Percentiles rank a stretch among this genome's conserved stretches.
Conservation (phyloP, 208 protist species). For the Acanthamoeba triangularis region DNA sequence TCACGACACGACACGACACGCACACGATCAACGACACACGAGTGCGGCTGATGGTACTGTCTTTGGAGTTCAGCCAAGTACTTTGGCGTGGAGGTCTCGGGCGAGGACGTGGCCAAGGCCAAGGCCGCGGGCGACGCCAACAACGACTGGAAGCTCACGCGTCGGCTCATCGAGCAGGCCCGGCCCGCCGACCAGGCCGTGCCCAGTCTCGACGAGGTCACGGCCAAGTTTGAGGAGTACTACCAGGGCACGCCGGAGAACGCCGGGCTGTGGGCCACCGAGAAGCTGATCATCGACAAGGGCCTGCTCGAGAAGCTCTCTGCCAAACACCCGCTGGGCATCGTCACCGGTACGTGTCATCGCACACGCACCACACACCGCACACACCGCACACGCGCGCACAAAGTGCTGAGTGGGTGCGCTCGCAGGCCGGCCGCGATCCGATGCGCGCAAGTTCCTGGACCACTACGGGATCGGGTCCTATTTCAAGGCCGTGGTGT, state of each 20-base stretch:
- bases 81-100: slow-evolving; percentile 76
- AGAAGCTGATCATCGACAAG: slow-evolving; percentile 35
- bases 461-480: slow-evolving; percentile 6
- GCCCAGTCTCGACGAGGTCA: slow-evolving; percentile 35
- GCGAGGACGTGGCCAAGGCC: slow-evolving; percentile 73
- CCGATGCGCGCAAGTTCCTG: slow-evolving; percentile 45
- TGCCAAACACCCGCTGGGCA: background rate
- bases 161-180: background rate
- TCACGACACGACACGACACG: background rate
- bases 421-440: slow-evolving; percentile 21
- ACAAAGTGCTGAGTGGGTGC: too few relatives aligned
- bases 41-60: background rate
- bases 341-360: slow-evolving; percentile 37
- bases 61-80: background rate
- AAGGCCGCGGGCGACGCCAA: slow-evolving; percentile 79
- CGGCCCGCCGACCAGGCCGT: background rate
- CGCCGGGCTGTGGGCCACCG: slow-evolving; percentile 17
- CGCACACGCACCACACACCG: too few relatives aligned
- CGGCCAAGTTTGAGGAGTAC: slow-evolving; percentile 30
- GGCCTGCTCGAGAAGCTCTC: slow-evolving; percentile 48
- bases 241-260: slow-evolving; percentile 48
- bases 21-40: background rate
- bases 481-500: slow-evolving; percentile 26
- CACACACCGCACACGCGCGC: background rate
- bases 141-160: slow-evolving; percentile 83